A percentile compares a stretch with the other conserved stretches of the same genome.
Conservation (phyloP, 1,139 yeast species). For the Nakaseomyces nivariensis region DNA sequence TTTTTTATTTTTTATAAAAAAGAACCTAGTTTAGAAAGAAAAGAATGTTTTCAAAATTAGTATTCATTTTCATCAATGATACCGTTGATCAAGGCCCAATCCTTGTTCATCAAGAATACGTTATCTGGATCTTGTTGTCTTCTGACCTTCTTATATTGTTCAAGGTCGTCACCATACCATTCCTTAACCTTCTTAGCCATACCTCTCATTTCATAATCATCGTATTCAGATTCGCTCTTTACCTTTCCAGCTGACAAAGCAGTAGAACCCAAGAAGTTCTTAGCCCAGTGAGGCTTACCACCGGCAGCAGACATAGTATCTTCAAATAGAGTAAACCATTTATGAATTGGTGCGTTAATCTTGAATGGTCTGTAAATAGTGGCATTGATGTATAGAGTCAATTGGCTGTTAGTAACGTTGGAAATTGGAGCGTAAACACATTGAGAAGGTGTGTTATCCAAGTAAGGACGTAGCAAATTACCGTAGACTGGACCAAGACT, state of each 20-base stretch:
- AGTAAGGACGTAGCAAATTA: constrained; percentile 65
- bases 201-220: constrained; percentile 74
- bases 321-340: constrained; percentile 84
- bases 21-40: background rate
- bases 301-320: constrained; percentile 63
- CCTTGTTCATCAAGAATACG: constrained; percentile 63
- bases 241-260: constrained; percentile 29
- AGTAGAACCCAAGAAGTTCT: constrained; percentile 72
- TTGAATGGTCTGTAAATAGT: constrained; percentile 93
- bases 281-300: constrained; percentile 99
- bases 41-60: background rate
- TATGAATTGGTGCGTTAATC: constrained; percentile 58
- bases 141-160: constrained; percentile 51
- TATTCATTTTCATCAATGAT: constrained; percentile 31
- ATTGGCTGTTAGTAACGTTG: constrained; percentile 61
- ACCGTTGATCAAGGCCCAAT: constrained; percentile 79
- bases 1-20: background rate
- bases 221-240: constrained; percentile 31
- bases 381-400: constrained; percentile 82
- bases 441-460: constrained; percentile 65
- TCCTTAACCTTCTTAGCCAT: constrained; percentile 55
- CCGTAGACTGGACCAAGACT: constrained; percentile 79
- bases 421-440: constrained; percentile 44
- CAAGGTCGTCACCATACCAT: constrained; percentile 75
- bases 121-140: constrained; percentile 68